These are phyloP conservation scores for Suhomyces xylopsoci DNA, from an alignment of 805 yeast genomes.

Conservation along the genomic window DNA sequence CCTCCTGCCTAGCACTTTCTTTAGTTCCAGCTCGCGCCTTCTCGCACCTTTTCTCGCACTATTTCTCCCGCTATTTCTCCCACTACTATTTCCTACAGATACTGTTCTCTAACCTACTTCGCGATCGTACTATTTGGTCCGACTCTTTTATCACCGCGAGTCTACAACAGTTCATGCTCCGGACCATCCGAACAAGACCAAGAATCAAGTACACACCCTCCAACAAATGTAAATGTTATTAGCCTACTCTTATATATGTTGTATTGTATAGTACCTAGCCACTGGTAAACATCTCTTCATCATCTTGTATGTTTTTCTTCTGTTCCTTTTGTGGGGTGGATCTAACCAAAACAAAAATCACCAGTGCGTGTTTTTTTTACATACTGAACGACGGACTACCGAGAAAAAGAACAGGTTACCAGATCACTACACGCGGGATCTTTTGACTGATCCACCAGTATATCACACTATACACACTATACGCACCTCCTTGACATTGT, in stretches of 20 bases:
- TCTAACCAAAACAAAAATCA: neutral
- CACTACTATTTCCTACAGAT: too few relatives aligned
- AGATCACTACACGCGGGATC: neutral
- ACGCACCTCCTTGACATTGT: neutral
- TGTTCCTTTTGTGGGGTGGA: neutral
- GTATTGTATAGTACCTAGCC: too few relatives aligned
- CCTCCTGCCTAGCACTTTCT: too few relatives aligned
- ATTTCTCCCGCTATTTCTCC: too few relatives aligned
- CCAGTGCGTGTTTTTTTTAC: conserved; percentile 1
- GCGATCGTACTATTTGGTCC: neutral
- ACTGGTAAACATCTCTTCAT: too few relatives aligned
- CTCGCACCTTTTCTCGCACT: neutral
- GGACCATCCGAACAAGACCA: neutral
- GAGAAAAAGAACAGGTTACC: neutral
- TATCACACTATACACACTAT: neutral
- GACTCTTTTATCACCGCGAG: neutral
- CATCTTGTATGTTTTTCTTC: neutral
- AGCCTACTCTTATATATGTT: neutral
- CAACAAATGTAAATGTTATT: neutral
- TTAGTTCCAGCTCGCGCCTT: too few relatives aligned
- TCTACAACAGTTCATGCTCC: neutral
- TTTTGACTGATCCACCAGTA: neutral
- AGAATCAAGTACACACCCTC: neutral
- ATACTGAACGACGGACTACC: neutral
- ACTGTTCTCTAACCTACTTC: neutral